Conservation (phyloP, 2,329 filamentous ascomycete species). For the Cordyceps pruinosa region DNA sequence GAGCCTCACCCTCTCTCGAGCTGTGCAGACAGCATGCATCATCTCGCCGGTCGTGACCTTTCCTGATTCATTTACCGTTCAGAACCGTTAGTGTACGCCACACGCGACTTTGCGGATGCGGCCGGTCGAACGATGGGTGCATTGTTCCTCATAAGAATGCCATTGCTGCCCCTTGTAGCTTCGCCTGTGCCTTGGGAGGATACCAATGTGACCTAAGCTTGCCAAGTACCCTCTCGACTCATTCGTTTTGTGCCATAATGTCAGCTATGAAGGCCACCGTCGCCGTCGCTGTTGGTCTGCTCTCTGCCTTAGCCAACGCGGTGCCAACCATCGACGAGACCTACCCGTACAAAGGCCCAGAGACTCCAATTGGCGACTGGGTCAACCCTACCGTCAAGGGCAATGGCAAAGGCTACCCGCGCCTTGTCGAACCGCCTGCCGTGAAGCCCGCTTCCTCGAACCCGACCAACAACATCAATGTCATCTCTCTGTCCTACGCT, state of each 20-base stretch:
- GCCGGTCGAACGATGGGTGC: not conserved
- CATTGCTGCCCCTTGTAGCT: not conserved
- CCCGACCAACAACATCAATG: slow-evolving; percentile 46
- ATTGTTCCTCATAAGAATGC: not conserved
- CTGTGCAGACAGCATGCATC: not conserved
- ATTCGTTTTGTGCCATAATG: not conserved
- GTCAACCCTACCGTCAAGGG: slow-evolving; percentile 42
- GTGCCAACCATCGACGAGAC: slow-evolving; percentile 29
- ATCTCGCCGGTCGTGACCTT: not conserved
- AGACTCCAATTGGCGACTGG: slow-evolving; percentile 44
- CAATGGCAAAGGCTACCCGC: slow-evolving; percentile 44
- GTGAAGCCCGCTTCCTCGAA: slow-evolving; percentile 36
- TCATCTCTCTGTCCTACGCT: slow-evolving; percentile 41
- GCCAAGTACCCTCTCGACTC: not conserved
- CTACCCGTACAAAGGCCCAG: slow-evolving; percentile 42
- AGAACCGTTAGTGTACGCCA: not conserved
- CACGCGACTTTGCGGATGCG: not conserved
- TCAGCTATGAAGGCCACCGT: not conserved
- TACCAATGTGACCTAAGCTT: not conserved
- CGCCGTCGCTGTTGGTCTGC: not conserved
- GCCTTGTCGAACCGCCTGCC: slow-evolving; percentile 42
- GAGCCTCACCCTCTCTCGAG: not conserved
- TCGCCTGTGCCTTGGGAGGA: not conserved
- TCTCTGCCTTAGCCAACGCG: slow-evolving; percentile 11
- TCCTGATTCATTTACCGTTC: not conserved